phyloP scores from a whole-genome alignment of 225 moss, liverwort and hornwort species.

The Takakia lepidozioides region DNA sequence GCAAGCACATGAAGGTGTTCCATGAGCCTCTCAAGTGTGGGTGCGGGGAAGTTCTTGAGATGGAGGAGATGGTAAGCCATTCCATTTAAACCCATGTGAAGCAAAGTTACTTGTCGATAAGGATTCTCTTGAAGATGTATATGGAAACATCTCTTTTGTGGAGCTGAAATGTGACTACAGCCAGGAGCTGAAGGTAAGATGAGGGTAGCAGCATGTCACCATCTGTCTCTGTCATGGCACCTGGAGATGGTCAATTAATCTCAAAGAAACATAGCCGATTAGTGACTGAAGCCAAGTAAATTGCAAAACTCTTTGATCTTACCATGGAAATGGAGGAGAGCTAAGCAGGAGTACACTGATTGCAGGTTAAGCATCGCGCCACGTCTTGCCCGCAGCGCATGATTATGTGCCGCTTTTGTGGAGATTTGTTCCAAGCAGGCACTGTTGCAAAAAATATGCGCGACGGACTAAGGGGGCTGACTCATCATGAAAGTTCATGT shows the following conservation, averaged over 20 bases:
- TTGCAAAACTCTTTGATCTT: no score
- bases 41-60: constrained; percentile 83
- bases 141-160: no score
- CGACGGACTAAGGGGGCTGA: constrained; percentile 77
- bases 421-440: constrained; percentile 96
- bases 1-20: constrained; percentile 86
- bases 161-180: no score
- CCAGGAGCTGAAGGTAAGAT: no score
- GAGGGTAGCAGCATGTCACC: no score
- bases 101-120: no score
- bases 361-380: constrained; percentile 69
- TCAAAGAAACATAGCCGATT: no score
- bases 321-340: no score
- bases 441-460: constrained; percentile 64
- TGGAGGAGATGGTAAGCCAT: constrained; percentile 86
- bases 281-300: no score
- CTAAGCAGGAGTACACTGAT: background rate
- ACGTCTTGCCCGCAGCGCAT: constrained; percentile 64
- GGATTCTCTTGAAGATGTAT: no score
- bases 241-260: no score
- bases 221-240: no score
- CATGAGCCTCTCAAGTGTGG: constrained; percentile 79
- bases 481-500: constrained; percentile 77
- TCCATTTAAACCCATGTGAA: background rate
- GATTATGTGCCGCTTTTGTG: constrained; percentile 88